A percentile compares a stretch with the other conserved stretches of the same genome.
Conservation (phyloP, 2,329 filamentous ascomycete species). For the Cladosporium velox region DNA sequence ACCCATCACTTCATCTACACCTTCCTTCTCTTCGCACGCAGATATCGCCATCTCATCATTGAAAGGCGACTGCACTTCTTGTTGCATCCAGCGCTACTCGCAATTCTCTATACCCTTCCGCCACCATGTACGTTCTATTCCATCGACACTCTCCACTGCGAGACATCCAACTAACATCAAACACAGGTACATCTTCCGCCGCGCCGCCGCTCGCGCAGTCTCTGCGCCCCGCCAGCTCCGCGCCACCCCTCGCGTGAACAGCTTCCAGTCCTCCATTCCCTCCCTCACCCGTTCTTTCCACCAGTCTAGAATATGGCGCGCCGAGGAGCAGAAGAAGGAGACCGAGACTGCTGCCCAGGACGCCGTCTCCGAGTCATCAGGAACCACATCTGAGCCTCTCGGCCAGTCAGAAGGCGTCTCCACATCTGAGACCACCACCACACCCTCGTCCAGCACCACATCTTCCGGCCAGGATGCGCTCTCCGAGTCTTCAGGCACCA, state of each 20-base stretch:
- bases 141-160: neutral
- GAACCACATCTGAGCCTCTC: slow-evolving; percentile 26
- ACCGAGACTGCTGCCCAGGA: slow-evolving; percentile 23
- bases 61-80: neutral
- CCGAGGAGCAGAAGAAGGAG: slow-evolving; percentile 28
- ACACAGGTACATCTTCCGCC: slow-evolving; percentile 59
- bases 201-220: slow-evolving; percentile 58
- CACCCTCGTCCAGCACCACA: slow-evolving; percentile 16
- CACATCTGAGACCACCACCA: slow-evolving; percentile 13
- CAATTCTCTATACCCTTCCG: neutral
- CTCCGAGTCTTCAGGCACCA: slow-evolving; percentile 28
- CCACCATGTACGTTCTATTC: slow-evolving; percentile 16
- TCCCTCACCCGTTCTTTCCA: slow-evolving; percentile 41
- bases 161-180: neutral
- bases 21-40: neutral
- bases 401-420: slow-evolving; percentile 9
- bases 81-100: neutral
- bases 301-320: slow-evolving; percentile 41
- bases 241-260: slow-evolving; percentile 27
- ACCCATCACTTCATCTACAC: neutral
- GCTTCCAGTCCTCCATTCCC: slow-evolving; percentile 43
- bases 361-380: slow-evolving; percentile 27
- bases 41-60: neutral
- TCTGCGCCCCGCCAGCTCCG: slow-evolving; percentile 45
- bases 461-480: slow-evolving; percentile 22